Evolutionary conservation across 179 eudicot species (phyloP).

Genomic region (Monotropa hypopitys): DNA sequence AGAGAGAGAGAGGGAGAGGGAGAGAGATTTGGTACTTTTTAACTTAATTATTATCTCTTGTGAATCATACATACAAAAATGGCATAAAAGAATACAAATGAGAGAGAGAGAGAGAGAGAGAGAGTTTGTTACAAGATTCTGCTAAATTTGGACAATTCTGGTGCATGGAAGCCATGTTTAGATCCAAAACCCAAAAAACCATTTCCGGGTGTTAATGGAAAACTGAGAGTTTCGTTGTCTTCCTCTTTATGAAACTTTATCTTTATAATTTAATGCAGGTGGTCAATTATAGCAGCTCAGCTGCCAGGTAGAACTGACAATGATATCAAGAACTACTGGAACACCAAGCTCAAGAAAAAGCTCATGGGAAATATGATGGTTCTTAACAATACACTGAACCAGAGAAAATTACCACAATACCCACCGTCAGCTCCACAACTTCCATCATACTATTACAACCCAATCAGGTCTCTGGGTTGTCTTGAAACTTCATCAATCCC

Average conservation of each 20-base stretch:
- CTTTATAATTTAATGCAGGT: conserved; percentile 13
- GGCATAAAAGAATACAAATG: background rate
- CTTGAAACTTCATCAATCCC: background rate
- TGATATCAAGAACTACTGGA: conserved; percentile 37
- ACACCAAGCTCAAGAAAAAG: conserved; percentile 35
- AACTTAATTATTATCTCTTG: background rate
- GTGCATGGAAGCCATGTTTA: conserved; percentile 19
- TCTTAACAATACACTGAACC: background rate
- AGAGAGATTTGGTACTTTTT: background rate
- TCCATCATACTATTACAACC: background rate
- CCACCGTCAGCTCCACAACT: background rate
- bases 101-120: background rate
- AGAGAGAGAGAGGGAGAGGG: background rate
- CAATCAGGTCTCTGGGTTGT: background rate
- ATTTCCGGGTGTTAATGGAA: background rate
- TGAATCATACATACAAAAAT: background rate
- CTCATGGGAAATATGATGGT: conserved; percentile 14
- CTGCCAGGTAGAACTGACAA: conserved; percentile 36
- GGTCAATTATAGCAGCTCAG: conserved; percentile 33
- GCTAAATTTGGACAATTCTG: conserved; percentile 4
- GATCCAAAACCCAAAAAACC: background rate
- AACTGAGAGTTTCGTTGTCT: background rate
- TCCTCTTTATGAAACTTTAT: background rate
- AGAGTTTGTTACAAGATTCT: conserved; percentile 6
- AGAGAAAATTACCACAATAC: background rate